Percentiles rank a stretch among this genome's conserved stretches.
Conservation (phyloP, 352 stramenopile genomes). For the Phytophthora macrochlamydospora region DNA sequence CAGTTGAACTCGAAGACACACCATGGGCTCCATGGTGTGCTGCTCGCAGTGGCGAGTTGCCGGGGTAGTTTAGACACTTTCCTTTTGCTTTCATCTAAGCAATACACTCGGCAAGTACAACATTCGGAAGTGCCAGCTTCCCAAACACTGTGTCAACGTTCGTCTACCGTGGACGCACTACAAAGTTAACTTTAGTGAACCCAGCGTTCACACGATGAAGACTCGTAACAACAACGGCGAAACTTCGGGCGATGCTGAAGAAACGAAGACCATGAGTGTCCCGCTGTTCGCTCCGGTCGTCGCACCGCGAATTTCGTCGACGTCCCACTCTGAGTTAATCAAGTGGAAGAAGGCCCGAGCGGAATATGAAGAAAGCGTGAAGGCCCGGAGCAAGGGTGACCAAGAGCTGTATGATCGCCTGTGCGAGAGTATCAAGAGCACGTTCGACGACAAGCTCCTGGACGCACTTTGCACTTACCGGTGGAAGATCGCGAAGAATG, state of each 20-base stretch:
- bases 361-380: constrained; percentile 13
- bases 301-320: constrained; percentile 4
- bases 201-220: constrained; percentile 11
- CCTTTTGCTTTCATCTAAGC: neutral
- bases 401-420: constrained; percentile 5
- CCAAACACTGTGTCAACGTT: constrained; percentile 1
- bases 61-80: constrained; percentile 4
- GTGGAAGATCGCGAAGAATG: constrained; percentile 1
- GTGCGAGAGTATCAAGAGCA: constrained; percentile 8
- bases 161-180: constrained; percentile 6
- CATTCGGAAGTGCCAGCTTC: constrained; percentile 15
- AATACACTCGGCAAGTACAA: constrained; percentile 8
- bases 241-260: neutral
- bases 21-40: neutral
- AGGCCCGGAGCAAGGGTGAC: constrained; percentile 15
- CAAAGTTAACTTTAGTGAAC: constrained; percentile 21
- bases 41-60: neutral
- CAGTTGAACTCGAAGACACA: neutral
- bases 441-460: constrained; percentile 14
- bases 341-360: constrained; percentile 7
- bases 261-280: neutral
- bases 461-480: constrained; percentile 14
- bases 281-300: constrained; percentile 11
- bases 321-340: constrained; percentile 6
- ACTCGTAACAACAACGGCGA: neutral